phyloP scores from a whole-genome alignment of 495 filamentous ascomycete genomes.

The Xylaria sp. region DNA sequence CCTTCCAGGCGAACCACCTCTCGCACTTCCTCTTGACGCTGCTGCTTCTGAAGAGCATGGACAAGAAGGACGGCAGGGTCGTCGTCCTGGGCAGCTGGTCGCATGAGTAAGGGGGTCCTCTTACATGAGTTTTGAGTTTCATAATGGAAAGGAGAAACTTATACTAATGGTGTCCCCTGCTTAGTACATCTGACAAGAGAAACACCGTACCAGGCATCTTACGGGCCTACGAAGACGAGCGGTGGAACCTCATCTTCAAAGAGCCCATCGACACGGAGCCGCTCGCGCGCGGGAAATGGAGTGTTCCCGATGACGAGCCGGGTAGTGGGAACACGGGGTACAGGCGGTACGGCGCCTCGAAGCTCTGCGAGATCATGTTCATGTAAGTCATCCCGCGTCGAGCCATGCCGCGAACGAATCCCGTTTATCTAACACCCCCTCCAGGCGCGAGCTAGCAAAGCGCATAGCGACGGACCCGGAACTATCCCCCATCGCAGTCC shows the following conservation, averaged over 20 bases:
- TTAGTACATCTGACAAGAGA: conserved; percentile 37
- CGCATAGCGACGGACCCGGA: conserved; percentile 42
- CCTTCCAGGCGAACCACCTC: conserved; percentile 55
- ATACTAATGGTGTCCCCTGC: conserved; percentile 3
- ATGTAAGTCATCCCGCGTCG: conserved; percentile 34
- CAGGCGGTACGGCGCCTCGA: conserved; percentile 50
- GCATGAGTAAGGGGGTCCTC: conserved; percentile 43
- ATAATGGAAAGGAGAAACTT: neutral
- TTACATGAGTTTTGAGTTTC: neutral
- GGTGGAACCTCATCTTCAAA: conserved; percentile 41
- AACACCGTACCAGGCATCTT: conserved; percentile 30
- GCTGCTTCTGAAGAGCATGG: conserved; percentile 52
- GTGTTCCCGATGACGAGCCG: conserved; percentile 33
- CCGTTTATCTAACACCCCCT: neutral
- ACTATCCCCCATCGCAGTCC: conserved; percentile 41
- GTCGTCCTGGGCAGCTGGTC: conserved; percentile 52
- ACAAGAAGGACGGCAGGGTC: conserved; percentile 50
- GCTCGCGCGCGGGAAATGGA: conserved; percentile 48
- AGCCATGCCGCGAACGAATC: neutral
- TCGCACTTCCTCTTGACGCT: conserved; percentile 53
- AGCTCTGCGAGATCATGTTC: conserved; percentile 49
- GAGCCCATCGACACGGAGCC: conserved; percentile 37
- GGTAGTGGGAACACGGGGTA: conserved; percentile 33
- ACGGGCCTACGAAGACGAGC: conserved; percentile 31
- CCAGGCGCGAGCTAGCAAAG: conserved; percentile 46